Conservation (phyloP, 192 early-diverging fungal genomes). For the Coemansia sp. region DNA sequence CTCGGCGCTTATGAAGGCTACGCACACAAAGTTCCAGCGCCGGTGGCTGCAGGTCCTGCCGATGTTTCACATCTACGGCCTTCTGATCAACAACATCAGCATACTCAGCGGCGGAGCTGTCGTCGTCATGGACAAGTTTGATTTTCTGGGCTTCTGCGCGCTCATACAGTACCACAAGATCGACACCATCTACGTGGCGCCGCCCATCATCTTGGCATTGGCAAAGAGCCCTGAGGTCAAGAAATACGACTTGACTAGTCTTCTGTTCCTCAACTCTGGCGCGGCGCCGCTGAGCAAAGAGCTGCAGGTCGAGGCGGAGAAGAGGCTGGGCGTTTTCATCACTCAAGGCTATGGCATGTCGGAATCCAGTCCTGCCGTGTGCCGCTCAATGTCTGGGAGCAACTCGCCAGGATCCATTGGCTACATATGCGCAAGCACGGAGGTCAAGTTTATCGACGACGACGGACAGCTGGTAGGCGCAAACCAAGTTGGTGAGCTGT, state of each 20-base stretch:
- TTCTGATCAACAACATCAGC: slow-evolving; percentile 52
- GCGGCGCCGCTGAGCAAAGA: slow-evolving; percentile 80
- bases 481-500: slow-evolving; percentile 78
- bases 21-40: slow-evolving; percentile 15
- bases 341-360: slow-evolving; percentile 70
- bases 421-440: slow-evolving; percentile 65
- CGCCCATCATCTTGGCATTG: slow-evolving; percentile 67
- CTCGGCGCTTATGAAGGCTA: slow-evolving; percentile 12
- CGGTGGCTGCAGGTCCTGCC: slow-evolving; percentile 58
- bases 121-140: slow-evolving; percentile 78
- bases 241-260: slow-evolving; percentile 71
- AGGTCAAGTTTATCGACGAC: slow-evolving; percentile 73
- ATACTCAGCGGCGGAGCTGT: slow-evolving; percentile 56
- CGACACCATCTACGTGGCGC: slow-evolving; percentile 62
- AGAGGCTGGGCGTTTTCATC: slow-evolving; percentile 45
- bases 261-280: slow-evolving; percentile 64
- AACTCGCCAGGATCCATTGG: slow-evolving; percentile 64
- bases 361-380: slow-evolving; percentile 51
- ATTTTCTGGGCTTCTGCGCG: slow-evolving; percentile 60
- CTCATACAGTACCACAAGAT: slow-evolving; percentile 71
- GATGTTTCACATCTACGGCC: slow-evolving; percentile 73
- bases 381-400: slow-evolving; percentile 22
- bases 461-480: slow-evolving; percentile 62
- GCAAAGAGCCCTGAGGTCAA: slow-evolving; percentile 72
- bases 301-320: slow-evolving; percentile 56